phyloP scores from a whole-genome alignment of 495 filamentous ascomycete genomes.

The Umbilicaria muhlenbergii region DNA sequence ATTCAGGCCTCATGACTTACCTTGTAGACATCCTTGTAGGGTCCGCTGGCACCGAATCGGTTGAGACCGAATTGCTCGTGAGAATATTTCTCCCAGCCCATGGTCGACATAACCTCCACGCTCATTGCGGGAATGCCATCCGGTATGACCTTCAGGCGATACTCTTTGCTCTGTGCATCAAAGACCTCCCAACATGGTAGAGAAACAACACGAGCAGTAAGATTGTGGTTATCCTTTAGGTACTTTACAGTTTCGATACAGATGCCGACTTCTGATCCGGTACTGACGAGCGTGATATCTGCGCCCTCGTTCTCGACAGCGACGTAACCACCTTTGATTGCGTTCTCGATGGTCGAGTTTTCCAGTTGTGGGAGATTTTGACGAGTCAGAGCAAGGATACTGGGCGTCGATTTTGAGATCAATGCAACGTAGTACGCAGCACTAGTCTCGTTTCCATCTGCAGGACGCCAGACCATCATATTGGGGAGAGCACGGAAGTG shows the following conservation, averaged over 20 bases:
- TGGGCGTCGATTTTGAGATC: conserved; percentile 79
- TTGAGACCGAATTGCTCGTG: conserved; percentile 99
- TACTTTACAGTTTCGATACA: conserved; percentile 81
- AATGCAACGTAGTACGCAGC: conserved; percentile 95
- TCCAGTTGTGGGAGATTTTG: conserved; percentile 98
- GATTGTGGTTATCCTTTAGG: conserved; percentile 75
- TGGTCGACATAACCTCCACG: conserved; percentile 85
- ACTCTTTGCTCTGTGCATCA: conserved; percentile 84
- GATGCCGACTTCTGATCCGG: conserved; percentile 90
- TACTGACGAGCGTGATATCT: conserved; percentile 79
- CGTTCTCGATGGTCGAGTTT: conserved; percentile 72
- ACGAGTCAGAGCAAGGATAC: conserved; percentile 85
- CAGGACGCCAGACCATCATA: conserved; percentile 99
- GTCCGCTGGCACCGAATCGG: conserved; percentile 90
- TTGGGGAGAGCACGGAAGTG: conserved; percentile 99
- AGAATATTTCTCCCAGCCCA: conserved; percentile 95
- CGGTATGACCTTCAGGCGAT: conserved; percentile 78
- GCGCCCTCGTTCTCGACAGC: conserved; percentile 71
- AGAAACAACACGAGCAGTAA: conserved; percentile 86
- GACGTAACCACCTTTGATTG: conserved; percentile 89
- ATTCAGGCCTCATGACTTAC: conserved; percentile 30
- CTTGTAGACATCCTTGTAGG: conserved; percentile 96
- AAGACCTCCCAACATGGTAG: conserved; percentile 97
- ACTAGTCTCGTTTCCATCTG: conserved; percentile 96
- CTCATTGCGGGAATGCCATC: conserved; percentile 89